Base-by-base conservation (phyloP, 768 basidiomycete species). In the Termitomyces heimii region DNA sequence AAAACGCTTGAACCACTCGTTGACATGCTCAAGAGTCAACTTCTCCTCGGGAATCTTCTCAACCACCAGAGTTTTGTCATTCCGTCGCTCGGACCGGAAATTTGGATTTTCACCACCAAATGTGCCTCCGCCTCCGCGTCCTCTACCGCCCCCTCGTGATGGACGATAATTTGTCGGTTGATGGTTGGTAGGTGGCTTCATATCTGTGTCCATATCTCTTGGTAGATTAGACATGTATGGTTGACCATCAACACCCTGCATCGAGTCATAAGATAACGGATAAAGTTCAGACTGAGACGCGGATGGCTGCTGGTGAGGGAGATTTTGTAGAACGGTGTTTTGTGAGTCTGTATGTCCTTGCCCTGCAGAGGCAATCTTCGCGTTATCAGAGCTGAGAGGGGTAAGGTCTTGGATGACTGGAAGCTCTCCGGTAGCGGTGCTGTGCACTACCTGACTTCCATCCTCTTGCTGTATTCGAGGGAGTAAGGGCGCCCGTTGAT, bases 11-110 rank as follows among this genome's bases (percentile, higher is more conserved):
- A 98, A 98, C 86, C 93, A 94, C 20, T 77, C 82, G 64, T 89
- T 91, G 54, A 98, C 86, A 5, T 83, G 75, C 51, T 86, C 87
- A 14, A 93, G 81, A 14, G 82, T 82, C 40, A 96, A 79, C 62
- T 89, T 86, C 60, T 92, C 87, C 50, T 86, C 82, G 0, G 95
- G 95, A 56, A 98, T 95, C 74, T 94, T 94, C 71, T 97, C 93
- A 35, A 98, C 88, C 14, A 97, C 92, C 22, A 98, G 78, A 0
- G 90, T 93, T 72, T 86, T 89, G 70, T 86, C 85, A 58, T 81
- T 82, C 56, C 85, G 77, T 60, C 82, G 80, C 60, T 85, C 84
- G 28, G 83, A 83, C 10, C 82, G 82, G 75, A 88, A 87, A 55
- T 76, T 82, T 57, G 83, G 82, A 7, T 78, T 82, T 31, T 88